Evolutionary conservation across 2,329 filamentous ascomycete genomes (phyloP).

Genomic region (Domatiomyces catenatus): DNA sequence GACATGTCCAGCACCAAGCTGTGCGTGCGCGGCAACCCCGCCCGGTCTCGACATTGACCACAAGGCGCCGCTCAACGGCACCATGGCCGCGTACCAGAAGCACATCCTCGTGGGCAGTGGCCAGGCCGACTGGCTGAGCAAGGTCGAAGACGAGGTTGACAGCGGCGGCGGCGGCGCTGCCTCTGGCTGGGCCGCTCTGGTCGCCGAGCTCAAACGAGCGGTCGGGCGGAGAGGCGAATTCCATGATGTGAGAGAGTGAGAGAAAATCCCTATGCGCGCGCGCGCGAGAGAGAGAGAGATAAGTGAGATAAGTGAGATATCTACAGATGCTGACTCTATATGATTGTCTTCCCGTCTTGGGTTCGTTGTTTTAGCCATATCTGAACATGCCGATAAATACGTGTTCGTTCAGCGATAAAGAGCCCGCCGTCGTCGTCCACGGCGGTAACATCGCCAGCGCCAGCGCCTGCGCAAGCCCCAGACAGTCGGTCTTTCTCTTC

Average conservation of each 20-base stretch:
- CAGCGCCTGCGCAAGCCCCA: neutral
- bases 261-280: neutral
- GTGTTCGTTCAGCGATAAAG: slow-evolving; percentile 44
- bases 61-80: slow-evolving; percentile 53
- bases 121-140: slow-evolving; percentile 62
- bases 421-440: neutral
- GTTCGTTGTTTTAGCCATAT: slow-evolving; percentile 46
- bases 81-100: slow-evolving; percentile 63
- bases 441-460: slow-evolving; percentile 3
- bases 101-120: slow-evolving; percentile 77
- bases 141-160: slow-evolving; percentile 58
- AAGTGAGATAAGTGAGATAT: no score
- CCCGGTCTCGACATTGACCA: slow-evolving; percentile 59
- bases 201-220: slow-evolving; percentile 53
- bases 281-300: no score
- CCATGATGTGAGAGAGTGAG: slow-evolving; percentile 39
- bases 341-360: no score
- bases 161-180: slow-evolving; percentile 18
- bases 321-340: no score
- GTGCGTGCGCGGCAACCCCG: slow-evolving; percentile 59
- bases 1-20: slow-evolving; percentile 60
- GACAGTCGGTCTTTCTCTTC: slow-evolving; percentile 54
- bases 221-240: slow-evolving; percentile 51
- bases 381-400: slow-evolving; percentile 66
- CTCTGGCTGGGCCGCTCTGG: slow-evolving; percentile 27